Evolutionary conservation across 2,329 filamentous ascomycete genomes (phyloP).

Genomic region (Hypoxylon sp.): DNA sequence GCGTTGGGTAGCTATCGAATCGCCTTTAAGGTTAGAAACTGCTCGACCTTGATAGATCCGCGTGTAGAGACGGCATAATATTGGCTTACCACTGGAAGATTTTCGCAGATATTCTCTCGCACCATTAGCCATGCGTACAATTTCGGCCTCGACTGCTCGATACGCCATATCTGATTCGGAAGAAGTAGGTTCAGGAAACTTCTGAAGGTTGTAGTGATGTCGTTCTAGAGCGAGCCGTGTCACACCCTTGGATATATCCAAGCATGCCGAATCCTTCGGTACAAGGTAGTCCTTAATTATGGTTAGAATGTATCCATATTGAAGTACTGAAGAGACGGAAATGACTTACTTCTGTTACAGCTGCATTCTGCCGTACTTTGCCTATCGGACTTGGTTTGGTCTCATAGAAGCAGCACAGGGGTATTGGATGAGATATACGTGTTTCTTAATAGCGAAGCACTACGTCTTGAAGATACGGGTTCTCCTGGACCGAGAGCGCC

Average conservation of each 20-base stretch:
- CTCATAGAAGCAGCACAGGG: not conserved
- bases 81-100: not conserved
- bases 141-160: not conserved
- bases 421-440: not conserved
- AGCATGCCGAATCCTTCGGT: not conserved
- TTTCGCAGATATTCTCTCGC: not conserved
- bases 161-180: not conserved
- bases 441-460: not conserved
- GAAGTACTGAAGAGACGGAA: not conserved
- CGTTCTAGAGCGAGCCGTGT: not conserved
- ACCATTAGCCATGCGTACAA: not conserved
- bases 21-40: no score
- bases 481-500: not conserved
- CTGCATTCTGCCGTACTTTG: not conserved
- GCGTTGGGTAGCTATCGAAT: not conserved
- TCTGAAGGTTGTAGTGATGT: not conserved
- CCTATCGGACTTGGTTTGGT: not conserved
- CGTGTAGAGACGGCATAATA: not conserved
- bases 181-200: not conserved
- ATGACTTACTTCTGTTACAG: not conserved
- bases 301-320: not conserved
- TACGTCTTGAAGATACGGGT: not conserved
- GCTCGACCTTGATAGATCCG: slow-evolving; percentile 14
- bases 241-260: not conserved
- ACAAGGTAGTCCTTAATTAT: not conserved